Evolutionary conservation across 805 yeast species (phyloP).

Genomic region (Barnettozyma salicaria): DNA sequence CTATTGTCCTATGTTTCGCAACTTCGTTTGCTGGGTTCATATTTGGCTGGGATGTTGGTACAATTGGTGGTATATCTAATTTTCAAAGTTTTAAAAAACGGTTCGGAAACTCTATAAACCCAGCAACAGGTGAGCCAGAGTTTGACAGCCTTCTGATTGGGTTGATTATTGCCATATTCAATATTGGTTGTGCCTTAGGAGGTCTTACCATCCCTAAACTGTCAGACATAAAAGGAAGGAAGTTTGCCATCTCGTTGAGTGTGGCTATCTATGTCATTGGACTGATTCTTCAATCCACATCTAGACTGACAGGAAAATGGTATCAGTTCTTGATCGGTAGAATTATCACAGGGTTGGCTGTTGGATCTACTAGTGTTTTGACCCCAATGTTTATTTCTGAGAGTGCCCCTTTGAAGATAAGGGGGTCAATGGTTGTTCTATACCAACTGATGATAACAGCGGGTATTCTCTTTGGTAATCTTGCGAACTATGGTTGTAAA

Average conservation of each 20-base stretch:
- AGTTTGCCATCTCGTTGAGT: slow-evolving; percentile 46
- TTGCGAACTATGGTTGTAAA: slow-evolving; percentile 58
- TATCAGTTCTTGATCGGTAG: slow-evolving; percentile 61
- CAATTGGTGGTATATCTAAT: slow-evolving; percentile 65
- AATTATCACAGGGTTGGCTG: slow-evolving; percentile 65
- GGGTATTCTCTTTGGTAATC: slow-evolving; percentile 69
- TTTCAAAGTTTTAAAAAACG: slow-evolving; percentile 49
- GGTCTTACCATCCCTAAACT: slow-evolving; percentile 50
- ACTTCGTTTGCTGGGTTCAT: slow-evolving; percentile 68
- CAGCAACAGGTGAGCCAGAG: slow-evolving; percentile 33
- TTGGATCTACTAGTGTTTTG: slow-evolving; percentile 70
- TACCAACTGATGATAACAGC: slow-evolving; percentile 65
- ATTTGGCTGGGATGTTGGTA: slow-evolving; percentile 76
- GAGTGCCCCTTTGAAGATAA: slow-evolving; percentile 56
- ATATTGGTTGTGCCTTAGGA: slow-evolving; percentile 68
- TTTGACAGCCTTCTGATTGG: slow-evolving; percentile 46
- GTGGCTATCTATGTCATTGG: slow-evolving; percentile 57
- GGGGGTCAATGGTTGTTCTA: slow-evolving; percentile 69
- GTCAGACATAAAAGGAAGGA: slow-evolving; percentile 59
- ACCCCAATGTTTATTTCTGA: slow-evolving; percentile 72
- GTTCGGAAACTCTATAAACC: slow-evolving; percentile 40
- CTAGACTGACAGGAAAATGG: slow-evolving; percentile 40
- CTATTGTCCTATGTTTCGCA: slow-evolving; percentile 25
- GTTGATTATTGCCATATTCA: slow-evolving; percentile 50
- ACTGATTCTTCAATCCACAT: slow-evolving; percentile 52